Evolutionary conservation across 2,329 filamentous ascomycete genomes (phyloP), one percentile per base, ranked within the genome.

Genomic region (Chaetomiaceae sp.): DNA sequence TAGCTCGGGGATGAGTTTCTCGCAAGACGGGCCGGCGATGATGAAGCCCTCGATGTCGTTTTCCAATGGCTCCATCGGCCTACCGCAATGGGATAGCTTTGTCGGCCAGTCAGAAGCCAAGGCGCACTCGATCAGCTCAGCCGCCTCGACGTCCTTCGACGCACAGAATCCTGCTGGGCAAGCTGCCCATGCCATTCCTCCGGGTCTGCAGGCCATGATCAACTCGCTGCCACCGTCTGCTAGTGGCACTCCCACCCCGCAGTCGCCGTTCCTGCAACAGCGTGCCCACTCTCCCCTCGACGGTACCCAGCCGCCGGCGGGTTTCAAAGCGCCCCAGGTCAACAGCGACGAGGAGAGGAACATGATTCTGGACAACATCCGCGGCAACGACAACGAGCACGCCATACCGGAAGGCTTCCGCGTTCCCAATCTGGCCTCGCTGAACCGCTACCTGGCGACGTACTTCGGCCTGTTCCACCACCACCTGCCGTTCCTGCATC

Each of bases 401-500:
- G 83, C 86, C 37, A 83, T 96, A 47, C 82, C 89, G 14, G 88
- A 94, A 47, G 89, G 86, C 48, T 96, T 97, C 75, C 85, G 88
- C 55, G 77, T 97, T 37, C 93, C 93, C 6, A 83, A 78, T 55
- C 76, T 89, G 29, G 76, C 81, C 29, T 85, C 87, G 2, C 71
- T 97, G 64, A 97, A 98, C 69, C 81, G 89, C 53, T 95, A 95
- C 66, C 73, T 98, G 52, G 87, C 89, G 50, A 95, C 91, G 1
- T 98, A 97, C 73, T 98, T 97, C 67, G 89, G 87, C 63, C 74
- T 96, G 60, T 98, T 97, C 69, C 93, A 98, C 63, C 93, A 95
- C 60, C 93, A 98, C 62, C 70, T 97, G 62, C 93, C 93, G 1
- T 97, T 98, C 71, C 68, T 98, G 63, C 93, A 98, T 62, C 90